Conservation (phyloP, 2,329 filamentous ascomycete genomes). For the Cladorrhinum sp. region DNA sequence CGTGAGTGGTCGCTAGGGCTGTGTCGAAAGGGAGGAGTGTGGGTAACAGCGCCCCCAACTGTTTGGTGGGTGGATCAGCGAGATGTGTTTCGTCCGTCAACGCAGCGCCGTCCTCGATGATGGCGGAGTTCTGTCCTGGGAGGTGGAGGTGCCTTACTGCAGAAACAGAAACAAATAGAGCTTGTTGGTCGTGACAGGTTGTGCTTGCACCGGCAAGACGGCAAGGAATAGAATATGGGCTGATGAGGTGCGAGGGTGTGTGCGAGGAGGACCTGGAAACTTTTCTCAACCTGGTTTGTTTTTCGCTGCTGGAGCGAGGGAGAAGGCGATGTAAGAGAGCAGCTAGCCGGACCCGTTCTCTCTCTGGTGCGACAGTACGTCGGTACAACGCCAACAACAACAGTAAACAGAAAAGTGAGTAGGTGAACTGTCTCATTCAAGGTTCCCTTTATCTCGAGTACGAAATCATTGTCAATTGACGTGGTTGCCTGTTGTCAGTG, state of each 20-base stretch:
- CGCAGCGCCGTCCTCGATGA: slow-evolving; percentile 2
- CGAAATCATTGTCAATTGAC: background rate
- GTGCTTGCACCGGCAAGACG: background rate
- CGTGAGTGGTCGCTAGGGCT: slow-evolving; percentile 3
- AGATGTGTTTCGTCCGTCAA: slow-evolving; percentile 3
- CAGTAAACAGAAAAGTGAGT: background rate
- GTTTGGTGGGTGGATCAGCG: slow-evolving; percentile 5
- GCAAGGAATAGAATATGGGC: background rate
- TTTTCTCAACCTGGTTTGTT: background rate
- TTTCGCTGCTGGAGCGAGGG: no score
- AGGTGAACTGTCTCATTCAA: background rate
- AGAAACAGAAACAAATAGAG: background rate
- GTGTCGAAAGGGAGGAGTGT: slow-evolving; percentile 1
- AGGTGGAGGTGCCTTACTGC: background rate
- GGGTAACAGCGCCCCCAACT: slow-evolving; percentile 8
- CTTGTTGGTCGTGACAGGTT: background rate
- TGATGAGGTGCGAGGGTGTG: background rate
- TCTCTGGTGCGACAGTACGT: background rate
- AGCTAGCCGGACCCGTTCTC: background rate
- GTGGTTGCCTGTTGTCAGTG: background rate
- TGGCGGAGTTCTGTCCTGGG: background rate
- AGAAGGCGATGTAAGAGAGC: background rate
- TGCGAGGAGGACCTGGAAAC: background rate
- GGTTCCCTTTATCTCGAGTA: background rate
- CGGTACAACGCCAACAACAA: background rate